Base-by-base conservation (phyloP, 2,329 filamentous ascomycete genomes). In the Pseudogymnoascus sp. region DNA sequence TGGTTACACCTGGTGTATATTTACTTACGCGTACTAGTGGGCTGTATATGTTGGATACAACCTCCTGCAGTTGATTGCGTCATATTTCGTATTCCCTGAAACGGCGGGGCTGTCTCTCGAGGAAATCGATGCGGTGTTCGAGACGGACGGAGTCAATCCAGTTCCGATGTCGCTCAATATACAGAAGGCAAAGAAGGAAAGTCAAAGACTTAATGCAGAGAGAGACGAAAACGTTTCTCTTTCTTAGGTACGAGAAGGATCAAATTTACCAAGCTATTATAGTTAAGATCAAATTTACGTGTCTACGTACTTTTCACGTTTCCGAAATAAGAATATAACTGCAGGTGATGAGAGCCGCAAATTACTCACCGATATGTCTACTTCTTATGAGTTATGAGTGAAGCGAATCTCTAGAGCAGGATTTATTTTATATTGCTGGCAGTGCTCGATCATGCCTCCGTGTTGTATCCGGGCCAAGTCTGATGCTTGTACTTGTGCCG, bases 41-140 rank as follows among this genome's bases (percentile, higher is more conserved):
- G 75, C 75, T 60, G 74, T 83, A 26, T 83, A 82, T 63, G 79
- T 82, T 42, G 76, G 73, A 28, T 81, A 82, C 69, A 82, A 82
- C 69, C 70, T 71, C 2, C 57, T 78, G n/a, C 79, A 80, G 68
- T 71, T 82, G n/a, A 68, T 77, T 2, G 67, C 77, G 7, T 75
- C 75, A 0, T 83, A 80, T 67, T 81, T 81, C 62, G 74, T 81
- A 65, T 83, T 83, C 69, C 81, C 80, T 0, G 81, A 83, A 69
- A 83, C 80, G 10, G 77, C 77, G 50, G 75, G 75, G 19, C 70
- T 82, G 36, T 78, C 75, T 21, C 74, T 84, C 47, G 82, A 85
- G 69, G 82, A 85, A 72, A 84, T 84, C 61, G 82, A 84, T 67
- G 79, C 79, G 47, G 82, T 86, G 63, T 86, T 86, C 64, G 82